These are phyloP conservation scores for Amylocystis lapponica DNA, from an alignment of 768 basidiomycete genomes.

Conservation along the genomic window DNA sequence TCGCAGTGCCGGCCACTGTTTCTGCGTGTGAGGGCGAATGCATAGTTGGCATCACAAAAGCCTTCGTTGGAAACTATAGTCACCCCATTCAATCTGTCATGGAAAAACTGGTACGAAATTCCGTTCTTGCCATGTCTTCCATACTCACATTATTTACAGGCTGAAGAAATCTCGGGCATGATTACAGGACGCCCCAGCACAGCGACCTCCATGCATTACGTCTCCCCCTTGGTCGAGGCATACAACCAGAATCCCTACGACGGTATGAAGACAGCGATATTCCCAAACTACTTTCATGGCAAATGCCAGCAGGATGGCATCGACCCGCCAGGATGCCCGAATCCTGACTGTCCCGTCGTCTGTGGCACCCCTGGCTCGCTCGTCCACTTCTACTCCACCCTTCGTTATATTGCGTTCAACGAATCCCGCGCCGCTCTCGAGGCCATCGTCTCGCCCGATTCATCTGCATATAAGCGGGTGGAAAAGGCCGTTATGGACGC, in stretches of 20 bases:
- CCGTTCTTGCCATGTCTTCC: not conserved
- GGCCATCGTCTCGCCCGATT: conserved; percentile 31
- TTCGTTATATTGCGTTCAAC: conserved; percentile 46
- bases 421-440: conserved; percentile 31
- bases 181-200: conserved; percentile 25
- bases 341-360: conserved; percentile 72
- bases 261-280: conserved; percentile 50
- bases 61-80: conserved; percentile 47
- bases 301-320: conserved; percentile 55
- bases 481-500: conserved; percentile 37
- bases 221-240: conserved; percentile 41
- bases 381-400: conserved; percentile 55
- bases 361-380: conserved; percentile 82
- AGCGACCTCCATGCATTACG: conserved; percentile 24
- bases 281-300: conserved; percentile 69
- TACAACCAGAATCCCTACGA: conserved; percentile 42
- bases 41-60: conserved; percentile 52
- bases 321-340: conserved; percentile 68
- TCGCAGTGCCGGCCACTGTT: conserved; percentile 32
- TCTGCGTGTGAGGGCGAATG: conserved; percentile 68
- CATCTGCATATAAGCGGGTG: conserved; percentile 36
- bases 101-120: conserved; percentile 41
- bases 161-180: conserved; percentile 29
- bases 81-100: conserved; percentile 34
- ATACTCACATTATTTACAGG: conserved; percentile 24